Evolutionary conservation across 2,329 filamentous ascomycete species (phyloP).

Genomic region (Penicillium hesseltinei): DNA sequence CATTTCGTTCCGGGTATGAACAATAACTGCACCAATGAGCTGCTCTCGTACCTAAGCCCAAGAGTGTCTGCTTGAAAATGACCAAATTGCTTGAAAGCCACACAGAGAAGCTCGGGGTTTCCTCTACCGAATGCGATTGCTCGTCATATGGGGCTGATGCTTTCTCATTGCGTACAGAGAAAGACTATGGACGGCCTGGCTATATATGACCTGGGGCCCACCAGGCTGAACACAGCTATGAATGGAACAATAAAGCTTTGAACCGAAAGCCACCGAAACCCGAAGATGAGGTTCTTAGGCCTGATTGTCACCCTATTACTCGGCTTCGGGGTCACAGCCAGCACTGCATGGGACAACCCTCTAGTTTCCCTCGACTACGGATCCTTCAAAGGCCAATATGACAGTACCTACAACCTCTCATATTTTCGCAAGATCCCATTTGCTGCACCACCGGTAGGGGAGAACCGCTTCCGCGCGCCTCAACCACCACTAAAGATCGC

Average conservation of each 20-base stretch:
- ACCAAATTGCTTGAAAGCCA: not conserved
- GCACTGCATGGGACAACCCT: slow-evolving; percentile 31
- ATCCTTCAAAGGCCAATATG: slow-evolving; percentile 54
- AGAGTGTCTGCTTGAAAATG: not conserved
- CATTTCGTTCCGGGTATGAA: slow-evolving; percentile 17
- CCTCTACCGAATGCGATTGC: not conserved
- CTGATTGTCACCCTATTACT: slow-evolving; percentile 5
- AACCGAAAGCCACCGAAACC: not conserved
- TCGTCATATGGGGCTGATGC: not conserved
- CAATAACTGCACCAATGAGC: slow-evolving; percentile 32
- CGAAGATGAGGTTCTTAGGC: slow-evolving; percentile 4
- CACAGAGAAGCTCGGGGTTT: not conserved
- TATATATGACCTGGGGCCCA: not conserved
- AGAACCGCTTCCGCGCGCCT: slow-evolving; percentile 60
- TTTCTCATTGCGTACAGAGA: not conserved
- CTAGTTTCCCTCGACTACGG: slow-evolving; percentile 50
- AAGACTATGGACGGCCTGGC: not conserved
- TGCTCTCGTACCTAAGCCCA: not conserved
- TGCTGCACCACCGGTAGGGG: slow-evolving; percentile 56
- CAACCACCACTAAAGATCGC: slow-evolving; percentile 54
- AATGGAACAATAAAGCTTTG: not conserved
- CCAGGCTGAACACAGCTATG: not conserved
- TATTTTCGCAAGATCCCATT: slow-evolving; percentile 63
- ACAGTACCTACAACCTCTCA: slow-evolving; percentile 54
- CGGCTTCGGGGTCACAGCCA: slow-evolving; percentile 5